Percentiles rank a stretch among this genome's conserved stretches.
Conservation (phyloP, 305 asterid genomes). For the Fraxinus platypoda region DNA sequence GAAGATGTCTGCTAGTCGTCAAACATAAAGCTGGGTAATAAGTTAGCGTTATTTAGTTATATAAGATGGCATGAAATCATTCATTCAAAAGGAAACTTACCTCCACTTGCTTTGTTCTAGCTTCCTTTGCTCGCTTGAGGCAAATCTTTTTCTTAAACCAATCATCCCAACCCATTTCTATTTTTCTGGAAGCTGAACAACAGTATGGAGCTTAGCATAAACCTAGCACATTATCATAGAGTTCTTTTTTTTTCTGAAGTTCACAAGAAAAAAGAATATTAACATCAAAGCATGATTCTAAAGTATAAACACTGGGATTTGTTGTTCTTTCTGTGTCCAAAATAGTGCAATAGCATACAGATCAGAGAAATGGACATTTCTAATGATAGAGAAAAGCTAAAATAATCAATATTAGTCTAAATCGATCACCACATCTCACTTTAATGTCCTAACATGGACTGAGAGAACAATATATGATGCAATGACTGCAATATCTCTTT, state of each 20-base stretch:
- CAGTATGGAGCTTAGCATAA: constrained; percentile 3
- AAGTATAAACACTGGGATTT: not conserved
- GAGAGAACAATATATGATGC: not conserved
- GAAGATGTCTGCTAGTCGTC: not conserved
- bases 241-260: not conserved
- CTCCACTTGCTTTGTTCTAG: constrained; percentile 34
- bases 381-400: not conserved
- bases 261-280: not conserved
- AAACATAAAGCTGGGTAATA: not conserved
- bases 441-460: not conserved
- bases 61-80: not conserved
- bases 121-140: constrained; percentile 40
- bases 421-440: not conserved
- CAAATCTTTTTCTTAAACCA: constrained; percentile 52
- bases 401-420: not conserved
- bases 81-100: constrained; percentile 18
- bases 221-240: not conserved
- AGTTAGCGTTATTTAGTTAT: not conserved
- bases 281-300: not conserved
- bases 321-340: not conserved
- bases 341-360: not conserved
- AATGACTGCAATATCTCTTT: not conserved
- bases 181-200: constrained; percentile 7
- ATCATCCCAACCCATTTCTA: constrained; percentile 46
- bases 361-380: not conserved